phyloP scores from a whole-genome alignment of 768 basidiomycete species.

The Psilocybe cubensis region DNA sequence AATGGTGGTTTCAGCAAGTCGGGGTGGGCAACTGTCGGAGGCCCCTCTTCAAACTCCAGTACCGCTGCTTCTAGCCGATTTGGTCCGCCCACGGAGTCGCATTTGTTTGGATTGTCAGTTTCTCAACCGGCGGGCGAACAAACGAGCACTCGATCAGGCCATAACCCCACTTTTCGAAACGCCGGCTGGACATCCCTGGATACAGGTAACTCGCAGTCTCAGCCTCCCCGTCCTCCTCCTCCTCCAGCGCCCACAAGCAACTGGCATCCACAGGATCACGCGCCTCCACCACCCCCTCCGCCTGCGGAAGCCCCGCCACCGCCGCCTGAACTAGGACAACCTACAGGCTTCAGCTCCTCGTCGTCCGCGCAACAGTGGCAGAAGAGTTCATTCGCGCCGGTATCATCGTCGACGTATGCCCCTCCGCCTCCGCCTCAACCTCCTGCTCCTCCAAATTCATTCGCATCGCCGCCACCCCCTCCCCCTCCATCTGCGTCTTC shows the following conservation, averaged over 20 bases:
- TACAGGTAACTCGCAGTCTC: slow-evolving; percentile 38
- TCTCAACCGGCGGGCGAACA: background rate
- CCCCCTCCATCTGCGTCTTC: slow-evolving; percentile 19
- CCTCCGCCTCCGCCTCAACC: too few species aligned
- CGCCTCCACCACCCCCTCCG: slow-evolving; percentile 5
- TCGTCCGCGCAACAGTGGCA: slow-evolving; percentile 3
- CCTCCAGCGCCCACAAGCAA: slow-evolving; percentile 12
- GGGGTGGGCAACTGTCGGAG: slow-evolving; percentile 52
- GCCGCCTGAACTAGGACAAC: background rate
- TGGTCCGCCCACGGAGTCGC: slow-evolving; percentile 4
- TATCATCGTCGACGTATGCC: too few species aligned
- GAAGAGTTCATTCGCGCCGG: slow-evolving; percentile 18
- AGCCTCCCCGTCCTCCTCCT: slow-evolving; percentile 25
- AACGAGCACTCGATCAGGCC: background rate
- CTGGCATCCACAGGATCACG: slow-evolving; percentile 4
- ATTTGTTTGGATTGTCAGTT: too few species aligned
- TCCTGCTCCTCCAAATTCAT: background rate
- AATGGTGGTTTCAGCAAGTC: slow-evolving; percentile 48
- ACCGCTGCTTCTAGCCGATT: slow-evolving; percentile 16
- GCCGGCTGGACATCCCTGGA: slow-evolving; percentile 75
- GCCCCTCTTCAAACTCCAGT: slow-evolving; percentile 22
- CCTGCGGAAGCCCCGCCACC: background rate
- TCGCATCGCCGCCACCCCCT: slow-evolving; percentile 24
- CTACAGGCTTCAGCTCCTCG: slow-evolving; percentile 8
- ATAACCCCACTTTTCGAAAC: slow-evolving; percentile 36